Conservation (phyloP, 1,284 basidiomycete species). For the Boletus mariae region DNA sequence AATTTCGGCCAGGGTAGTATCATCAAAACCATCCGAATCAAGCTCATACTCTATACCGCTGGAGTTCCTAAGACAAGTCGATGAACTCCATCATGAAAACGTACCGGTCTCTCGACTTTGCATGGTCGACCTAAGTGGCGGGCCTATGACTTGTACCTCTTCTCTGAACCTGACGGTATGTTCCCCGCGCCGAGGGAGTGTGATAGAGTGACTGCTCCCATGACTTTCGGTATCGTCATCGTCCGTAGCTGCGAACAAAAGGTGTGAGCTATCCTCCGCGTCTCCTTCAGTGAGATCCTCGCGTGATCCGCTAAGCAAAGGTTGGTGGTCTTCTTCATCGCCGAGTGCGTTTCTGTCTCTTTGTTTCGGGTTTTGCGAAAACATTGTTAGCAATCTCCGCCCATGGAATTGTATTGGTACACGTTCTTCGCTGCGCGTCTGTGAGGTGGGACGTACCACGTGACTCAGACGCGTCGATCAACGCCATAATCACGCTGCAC, state of each 20-base stretch:
- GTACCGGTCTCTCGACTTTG: conserved; percentile 74
- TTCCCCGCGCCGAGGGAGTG: conserved; percentile 20
- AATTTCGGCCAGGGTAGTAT: conserved; percentile 43
- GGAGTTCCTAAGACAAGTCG: conserved; percentile 9
- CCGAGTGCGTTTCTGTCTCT: conserved; percentile 29
- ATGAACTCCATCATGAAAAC: conserved; percentile 32
- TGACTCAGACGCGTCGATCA: too few species aligned
- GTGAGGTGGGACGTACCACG: conserved; percentile 9
- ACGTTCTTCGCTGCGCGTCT: not conserved
- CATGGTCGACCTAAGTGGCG: conserved; percentile 63
- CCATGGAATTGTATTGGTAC: conserved; percentile 19
- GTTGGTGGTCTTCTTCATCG: conserved; percentile 48
- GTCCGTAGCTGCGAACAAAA: conserved; percentile 47
- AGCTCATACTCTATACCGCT: conserved; percentile 63
- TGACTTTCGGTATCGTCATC: conserved; percentile 41
- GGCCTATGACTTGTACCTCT: conserved; percentile 62
- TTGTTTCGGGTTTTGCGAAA: conserved; percentile 33
- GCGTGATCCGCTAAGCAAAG: conserved; percentile 46
- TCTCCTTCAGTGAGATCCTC: conserved; percentile 34
- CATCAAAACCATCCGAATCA: conserved; percentile 73
- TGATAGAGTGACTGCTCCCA: conserved; percentile 25
- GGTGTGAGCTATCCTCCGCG: conserved; percentile 29
- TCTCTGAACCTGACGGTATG: conserved; percentile 59
- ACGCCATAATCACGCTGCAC: too few species aligned
- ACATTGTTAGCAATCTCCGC: conserved; percentile 33